These are phyloP conservation scores for Alternaria viburni DNA, from an alignment of 2,329 filamentous ascomycete genomes.

Conservation along the genomic window DNA sequence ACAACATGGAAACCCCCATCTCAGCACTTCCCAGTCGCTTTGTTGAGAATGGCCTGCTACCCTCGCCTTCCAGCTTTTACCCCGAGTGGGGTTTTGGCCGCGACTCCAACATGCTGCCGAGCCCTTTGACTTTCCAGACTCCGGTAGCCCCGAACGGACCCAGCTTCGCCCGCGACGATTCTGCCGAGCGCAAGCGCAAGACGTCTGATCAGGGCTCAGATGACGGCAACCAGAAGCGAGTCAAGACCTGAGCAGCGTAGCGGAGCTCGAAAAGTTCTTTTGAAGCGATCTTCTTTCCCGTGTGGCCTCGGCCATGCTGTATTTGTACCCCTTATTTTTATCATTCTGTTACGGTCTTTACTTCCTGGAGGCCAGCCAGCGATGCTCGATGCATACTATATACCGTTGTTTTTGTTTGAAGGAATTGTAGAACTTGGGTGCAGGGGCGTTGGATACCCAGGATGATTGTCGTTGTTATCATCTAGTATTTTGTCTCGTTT, in stretches of 20 bases:
- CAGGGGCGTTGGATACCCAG: slow-evolving; percentile 39
- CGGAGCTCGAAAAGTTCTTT: background rate
- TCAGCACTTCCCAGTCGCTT: slow-evolving; percentile 92
- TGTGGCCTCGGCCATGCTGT: background rate
- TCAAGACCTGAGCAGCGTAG: slow-evolving; percentile 38
- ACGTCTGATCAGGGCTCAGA: slow-evolving; percentile 49
- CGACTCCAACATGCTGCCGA: slow-evolving; percentile 87
- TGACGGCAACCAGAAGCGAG: slow-evolving; percentile 44
- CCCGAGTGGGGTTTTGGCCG: slow-evolving; percentile 83
- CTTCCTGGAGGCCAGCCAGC: slow-evolving; percentile 4
- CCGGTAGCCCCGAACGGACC: slow-evolving; percentile 61
- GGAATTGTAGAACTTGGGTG: slow-evolving; percentile 17
- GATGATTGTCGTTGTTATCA: slow-evolving; percentile 16
- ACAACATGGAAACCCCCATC: slow-evolving; percentile 76
- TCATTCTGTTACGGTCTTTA: slow-evolving; percentile 6
- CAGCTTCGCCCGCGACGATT: slow-evolving; percentile 53
- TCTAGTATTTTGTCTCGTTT: slow-evolving; percentile 16
- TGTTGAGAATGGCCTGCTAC: slow-evolving; percentile 83
- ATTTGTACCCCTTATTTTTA: slow-evolving; percentile 17
- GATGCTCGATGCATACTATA: slow-evolving; percentile 15
- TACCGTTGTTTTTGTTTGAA: background rate
- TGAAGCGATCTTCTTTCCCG: background rate
- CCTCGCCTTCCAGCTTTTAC: slow-evolving; percentile 91
- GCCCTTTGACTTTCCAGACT: slow-evolving; percentile 90
- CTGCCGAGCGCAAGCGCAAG: slow-evolving; percentile 49